These are phyloP conservation scores for Ilyonectria sp. DNA, from an alignment of 2,329 filamentous ascomycete genomes.

Conservation along the genomic window DNA sequence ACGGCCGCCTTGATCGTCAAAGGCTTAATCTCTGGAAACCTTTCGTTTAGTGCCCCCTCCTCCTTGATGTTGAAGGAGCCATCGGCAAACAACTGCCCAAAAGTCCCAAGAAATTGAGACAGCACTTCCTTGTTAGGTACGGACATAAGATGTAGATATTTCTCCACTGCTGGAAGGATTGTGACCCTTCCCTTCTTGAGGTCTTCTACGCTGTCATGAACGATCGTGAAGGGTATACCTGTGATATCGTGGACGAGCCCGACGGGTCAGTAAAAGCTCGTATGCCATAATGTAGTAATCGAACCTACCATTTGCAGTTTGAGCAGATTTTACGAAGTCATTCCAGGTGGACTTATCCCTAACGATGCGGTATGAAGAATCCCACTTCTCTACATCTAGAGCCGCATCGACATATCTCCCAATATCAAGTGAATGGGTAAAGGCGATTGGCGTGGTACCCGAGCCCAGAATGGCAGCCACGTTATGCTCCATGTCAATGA, in stretches of 20 bases:
- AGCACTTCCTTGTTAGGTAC: neutral
- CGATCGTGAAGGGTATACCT: slow-evolving; percentile 10
- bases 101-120: neutral
- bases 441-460: slow-evolving; percentile 3
- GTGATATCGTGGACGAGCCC: neutral
- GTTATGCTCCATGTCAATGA: slow-evolving; percentile 10
- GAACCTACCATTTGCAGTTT: slow-evolving; percentile 17
- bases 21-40: neutral
- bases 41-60: neutral
- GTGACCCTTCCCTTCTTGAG: neutral
- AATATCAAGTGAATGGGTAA: slow-evolving; percentile 15
- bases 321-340: slow-evolving; percentile 2
- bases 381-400: neutral
- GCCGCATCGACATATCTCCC: slow-evolving; percentile 6
- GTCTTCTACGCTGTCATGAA: slow-evolving; percentile 4
- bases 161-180: neutral
- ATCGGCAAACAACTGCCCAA: neutral
- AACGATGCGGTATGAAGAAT: slow-evolving; percentile 1
- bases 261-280: neutral
- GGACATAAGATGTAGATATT: neutral
- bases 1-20: neutral
- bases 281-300: neutral
- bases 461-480: slow-evolving; percentile 12
- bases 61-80: neutral
- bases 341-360: slow-evolving; percentile 19